These are phyloP conservation scores for Pouteria glomerata DNA, from an alignment of 148 eudicot genomes.

Conservation along the genomic window DNA sequence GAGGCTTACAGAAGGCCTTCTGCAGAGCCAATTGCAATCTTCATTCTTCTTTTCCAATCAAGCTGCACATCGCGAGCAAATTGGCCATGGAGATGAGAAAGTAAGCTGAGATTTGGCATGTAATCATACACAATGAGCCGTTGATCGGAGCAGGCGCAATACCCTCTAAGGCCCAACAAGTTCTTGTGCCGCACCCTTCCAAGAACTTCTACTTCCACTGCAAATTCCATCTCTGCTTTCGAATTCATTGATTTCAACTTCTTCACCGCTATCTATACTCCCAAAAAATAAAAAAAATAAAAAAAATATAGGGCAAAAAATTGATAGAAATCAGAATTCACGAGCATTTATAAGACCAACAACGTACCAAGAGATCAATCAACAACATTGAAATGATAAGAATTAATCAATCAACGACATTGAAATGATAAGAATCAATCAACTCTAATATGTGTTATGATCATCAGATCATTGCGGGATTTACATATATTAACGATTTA, in stretches of 20 bases:
- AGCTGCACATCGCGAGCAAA: conserved; percentile 31
- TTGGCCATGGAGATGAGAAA: conserved; percentile 55
- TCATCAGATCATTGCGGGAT: too few relatives aligned
- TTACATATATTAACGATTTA: too few relatives aligned
- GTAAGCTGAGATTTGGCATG: conserved; percentile 55
- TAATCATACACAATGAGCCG: conserved; percentile 54
- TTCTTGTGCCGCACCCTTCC: conserved; percentile 53
- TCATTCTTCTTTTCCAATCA: conserved; percentile 49
- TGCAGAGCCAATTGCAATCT: conserved; percentile 38
- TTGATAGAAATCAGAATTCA: too few relatives aligned
- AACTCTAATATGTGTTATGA: too few relatives aligned
- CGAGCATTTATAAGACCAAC: too few relatives aligned
- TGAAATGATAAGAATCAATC: too few relatives aligned
- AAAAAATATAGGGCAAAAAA: not conserved
- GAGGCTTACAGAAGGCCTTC: conserved; percentile 41
- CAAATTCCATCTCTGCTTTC: conserved; percentile 51
- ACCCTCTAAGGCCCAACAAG: conserved; percentile 41
- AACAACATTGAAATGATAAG: too few relatives aligned
- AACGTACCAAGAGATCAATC: too few relatives aligned
- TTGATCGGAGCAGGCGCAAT: conserved; percentile 40
- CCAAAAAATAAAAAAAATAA: not conserved
- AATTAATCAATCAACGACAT: too few relatives aligned
- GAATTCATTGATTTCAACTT: conserved; percentile 32
- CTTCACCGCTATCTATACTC: conserved; percentile 36
- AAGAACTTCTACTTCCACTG: conserved; percentile 50